Conservation (phyloP, 2,329 filamentous ascomycete genomes). For the Alternaria angustiovoidea region DNA sequence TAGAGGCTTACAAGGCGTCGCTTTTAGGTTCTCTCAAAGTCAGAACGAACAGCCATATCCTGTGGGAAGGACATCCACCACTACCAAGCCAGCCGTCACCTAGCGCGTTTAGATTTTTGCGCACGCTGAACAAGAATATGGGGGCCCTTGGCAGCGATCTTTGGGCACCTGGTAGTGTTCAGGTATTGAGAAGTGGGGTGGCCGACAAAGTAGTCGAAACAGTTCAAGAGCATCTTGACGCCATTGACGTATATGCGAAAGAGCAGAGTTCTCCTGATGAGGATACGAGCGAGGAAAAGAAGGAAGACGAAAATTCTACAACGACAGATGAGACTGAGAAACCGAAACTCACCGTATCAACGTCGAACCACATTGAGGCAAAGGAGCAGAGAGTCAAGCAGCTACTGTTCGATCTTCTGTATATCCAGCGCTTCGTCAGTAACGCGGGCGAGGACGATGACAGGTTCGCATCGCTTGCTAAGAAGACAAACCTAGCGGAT, state of each 20-base stretch:
- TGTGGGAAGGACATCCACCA: slow-evolving; percentile 83
- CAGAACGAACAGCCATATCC: slow-evolving; percentile 66
- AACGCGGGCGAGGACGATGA: slow-evolving; percentile 10
- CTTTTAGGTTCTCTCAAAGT: slow-evolving; percentile 55
- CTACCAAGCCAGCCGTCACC: slow-evolving; percentile 83
- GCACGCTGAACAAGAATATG: slow-evolving; percentile 72
- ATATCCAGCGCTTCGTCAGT: slow-evolving; percentile 49
- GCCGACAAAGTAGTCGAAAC: slow-evolving; percentile 58
- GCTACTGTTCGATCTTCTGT: slow-evolving; percentile 54
- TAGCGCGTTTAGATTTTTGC: slow-evolving; percentile 74
- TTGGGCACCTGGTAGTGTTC: slow-evolving; percentile 77
- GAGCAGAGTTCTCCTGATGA: slow-evolving; percentile 17
- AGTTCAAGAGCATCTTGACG: slow-evolving; percentile 47
- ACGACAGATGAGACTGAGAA: slow-evolving; percentile 9
- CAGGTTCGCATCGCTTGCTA: slow-evolving; percentile 1
- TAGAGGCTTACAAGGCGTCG: slow-evolving; percentile 55
- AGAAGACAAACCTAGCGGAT: slow-evolving; percentile 56
- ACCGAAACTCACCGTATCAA: slow-evolving; percentile 17
- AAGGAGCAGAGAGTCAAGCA: slow-evolving; percentile 47
- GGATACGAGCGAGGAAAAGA: slow-evolving; percentile 7
- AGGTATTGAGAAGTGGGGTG: slow-evolving; percentile 67
- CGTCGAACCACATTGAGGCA: slow-evolving; percentile 21
- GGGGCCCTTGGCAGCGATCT: slow-evolving; percentile 75
- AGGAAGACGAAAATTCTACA: slow-evolving; percentile 2
- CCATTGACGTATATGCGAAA: slow-evolving; percentile 8